Conservation (phyloP, 768 basidiomycete species). For the Saitozyma sp. region DNA sequence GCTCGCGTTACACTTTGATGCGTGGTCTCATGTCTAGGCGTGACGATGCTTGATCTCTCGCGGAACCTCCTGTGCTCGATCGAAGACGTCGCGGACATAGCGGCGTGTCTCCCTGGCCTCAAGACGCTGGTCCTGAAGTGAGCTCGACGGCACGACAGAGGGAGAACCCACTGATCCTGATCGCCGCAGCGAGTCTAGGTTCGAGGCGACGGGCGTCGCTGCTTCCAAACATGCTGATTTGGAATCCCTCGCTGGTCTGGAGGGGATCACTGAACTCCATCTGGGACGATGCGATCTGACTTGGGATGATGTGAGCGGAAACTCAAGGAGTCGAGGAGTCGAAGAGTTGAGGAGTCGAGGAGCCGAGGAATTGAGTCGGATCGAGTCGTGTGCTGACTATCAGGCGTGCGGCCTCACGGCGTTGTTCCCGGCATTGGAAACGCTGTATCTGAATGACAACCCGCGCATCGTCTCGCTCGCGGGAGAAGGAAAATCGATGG, state of each 20-base stretch:
- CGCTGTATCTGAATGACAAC: slow-evolving; percentile 33
- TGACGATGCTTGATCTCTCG: slow-evolving; percentile 80
- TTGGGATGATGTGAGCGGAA: slow-evolving; percentile 40
- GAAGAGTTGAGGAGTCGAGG: not conserved
- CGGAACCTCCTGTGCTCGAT: slow-evolving; percentile 70
- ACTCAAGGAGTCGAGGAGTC: not conserved
- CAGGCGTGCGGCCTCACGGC: slow-evolving; percentile 2
- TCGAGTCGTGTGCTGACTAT: not conserved
- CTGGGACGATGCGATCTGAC: slow-evolving; percentile 26
- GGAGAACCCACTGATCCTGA: slow-evolving; percentile 17
- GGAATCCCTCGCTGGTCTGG: slow-evolving; percentile 6
- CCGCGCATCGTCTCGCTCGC: slow-evolving; percentile 1
- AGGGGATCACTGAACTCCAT: slow-evolving; percentile 31
- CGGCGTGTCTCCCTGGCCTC: slow-evolving; percentile 63
- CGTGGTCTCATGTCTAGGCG: slow-evolving; percentile 56
- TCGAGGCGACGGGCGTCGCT: not conserved
- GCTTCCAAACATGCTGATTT: not conserved
- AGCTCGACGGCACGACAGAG: slow-evolving; percentile 43
- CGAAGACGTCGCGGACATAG: slow-evolving; percentile 69
- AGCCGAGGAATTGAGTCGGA: not conserved
- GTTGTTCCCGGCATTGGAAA: slow-evolving; percentile 19
- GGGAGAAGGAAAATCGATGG: not conserved
- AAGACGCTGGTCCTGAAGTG: slow-evolving; percentile 76
- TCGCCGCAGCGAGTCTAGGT: not conserved
- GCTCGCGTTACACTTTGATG: not conserved